Base-by-base conservation (phyloP, 164 flowering plant species). In the Vitis rupestris region DNA sequence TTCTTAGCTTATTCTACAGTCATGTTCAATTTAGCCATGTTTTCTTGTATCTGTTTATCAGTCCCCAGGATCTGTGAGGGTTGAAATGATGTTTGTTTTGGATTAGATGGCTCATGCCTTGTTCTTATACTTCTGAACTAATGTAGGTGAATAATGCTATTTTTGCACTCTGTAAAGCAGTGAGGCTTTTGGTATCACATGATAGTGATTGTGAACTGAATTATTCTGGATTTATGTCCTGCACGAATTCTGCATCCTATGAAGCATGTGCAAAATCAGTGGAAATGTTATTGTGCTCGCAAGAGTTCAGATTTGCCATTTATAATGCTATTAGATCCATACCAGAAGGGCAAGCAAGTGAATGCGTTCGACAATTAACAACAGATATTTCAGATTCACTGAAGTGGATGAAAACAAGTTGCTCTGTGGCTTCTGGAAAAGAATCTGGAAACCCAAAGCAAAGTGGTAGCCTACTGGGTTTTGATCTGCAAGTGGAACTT, bases 291-390 rank as follows among this genome's bases (percentile, higher is more conserved):
- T 50, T 90, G 37, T 79, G 83, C 63, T 84, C 92, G 59, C 85
- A 76, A 66, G 84, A 83, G 9, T 85, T 93, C 53, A 90, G 83
- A 70, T 44, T 66, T 74, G 83, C 89, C 1, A 71, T 95, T 72
- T 73, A 72, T 66, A 70, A 72, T 63, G 93, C 92, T 61, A 70
- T 91, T 63, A 82, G 77, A 59, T 75, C 87, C 19, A 83, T 89
- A 76, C 98, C 99, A 12, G 99, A 91, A 85, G 98, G 98, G 52
- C 99, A 95, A 82, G 91, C 77, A 15, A 81, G 88, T 83, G 89
- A 79, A 23, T 86, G 77, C 63, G 74, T 95, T 72, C 73, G 51
- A 58, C 80, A 79, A 65, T 74, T 95, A 60, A 76, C 78, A 27
- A 52, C 44, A 29, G 99, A 95, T 78, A 62, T 93, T 48, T 79